Evolutionary conservation across 148 eudicot genomes (phyloP).

Genomic region (Rhododendron kiyosumense): DNA sequence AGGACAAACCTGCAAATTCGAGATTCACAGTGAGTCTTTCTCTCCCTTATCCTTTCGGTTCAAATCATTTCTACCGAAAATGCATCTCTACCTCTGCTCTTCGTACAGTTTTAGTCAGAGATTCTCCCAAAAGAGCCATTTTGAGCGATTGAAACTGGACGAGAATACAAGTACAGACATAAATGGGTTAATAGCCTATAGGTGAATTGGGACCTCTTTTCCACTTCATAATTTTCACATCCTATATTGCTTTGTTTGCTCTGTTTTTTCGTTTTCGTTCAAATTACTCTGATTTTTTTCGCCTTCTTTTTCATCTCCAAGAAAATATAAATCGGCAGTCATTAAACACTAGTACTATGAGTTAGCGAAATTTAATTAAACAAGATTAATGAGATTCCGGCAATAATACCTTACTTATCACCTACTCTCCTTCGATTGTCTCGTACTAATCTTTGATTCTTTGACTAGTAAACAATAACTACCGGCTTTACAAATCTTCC

Average conservation of each 20-base stretch:
- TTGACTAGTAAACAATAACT: not conserved
- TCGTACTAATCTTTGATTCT: not conserved
- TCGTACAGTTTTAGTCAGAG: not conserved
- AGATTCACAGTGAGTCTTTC: slow-evolving; percentile 47
- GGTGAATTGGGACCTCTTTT: too few relatives aligned
- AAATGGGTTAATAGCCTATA: too few relatives aligned
- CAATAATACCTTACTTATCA: not conserved
- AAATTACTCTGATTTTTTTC: not conserved
- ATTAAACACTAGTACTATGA: not conserved
- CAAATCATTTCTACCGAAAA: not conserved
- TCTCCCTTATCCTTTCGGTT: not conserved
- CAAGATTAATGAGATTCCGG: not conserved
- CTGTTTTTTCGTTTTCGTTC: not conserved
- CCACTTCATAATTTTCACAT: not conserved
- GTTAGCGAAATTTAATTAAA: not conserved
- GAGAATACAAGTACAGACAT: not conserved
- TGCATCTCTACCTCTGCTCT: not conserved
- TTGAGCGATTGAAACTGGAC: not conserved
- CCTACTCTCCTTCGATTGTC: not conserved
- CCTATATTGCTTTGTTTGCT: not conserved
- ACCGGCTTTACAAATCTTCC: too few relatives aligned
- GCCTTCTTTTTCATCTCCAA: not conserved
- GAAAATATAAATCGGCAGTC: not conserved
- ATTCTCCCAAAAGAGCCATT: not conserved
- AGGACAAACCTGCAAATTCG: slow-evolving; percentile 43